Percentiles rank a stretch among this genome's conserved stretches.
These are phyloP conservation scores for Juglanconis sp. DNA, from an alignment of 2,329 filamentous ascomycete species.

Conservation along the genomic window DNA sequence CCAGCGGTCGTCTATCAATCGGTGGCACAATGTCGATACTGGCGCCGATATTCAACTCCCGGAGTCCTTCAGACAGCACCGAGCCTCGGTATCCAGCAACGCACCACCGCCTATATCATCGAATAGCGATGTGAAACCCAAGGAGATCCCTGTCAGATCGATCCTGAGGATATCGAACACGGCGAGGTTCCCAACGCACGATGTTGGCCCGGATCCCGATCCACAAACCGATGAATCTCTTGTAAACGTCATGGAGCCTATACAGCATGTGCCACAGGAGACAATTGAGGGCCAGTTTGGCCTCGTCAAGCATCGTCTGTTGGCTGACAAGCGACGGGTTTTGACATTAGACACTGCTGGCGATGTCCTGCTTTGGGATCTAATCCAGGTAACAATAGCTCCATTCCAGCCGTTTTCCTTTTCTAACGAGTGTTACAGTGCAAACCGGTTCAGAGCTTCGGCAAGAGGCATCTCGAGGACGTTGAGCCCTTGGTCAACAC, in stretches of 20 bases:
- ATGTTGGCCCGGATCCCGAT: slow-evolving; percentile 52
- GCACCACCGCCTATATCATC: slow-evolving; percentile 33
- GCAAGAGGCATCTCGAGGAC: slow-evolving; percentile 90
- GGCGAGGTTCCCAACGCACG: slow-evolving; percentile 66
- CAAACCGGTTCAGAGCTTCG: slow-evolving; percentile 83
- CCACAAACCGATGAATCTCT: slow-evolving; percentile 26
- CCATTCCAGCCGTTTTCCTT: neutral
- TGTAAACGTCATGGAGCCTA: slow-evolving; percentile 54
- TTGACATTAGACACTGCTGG: slow-evolving; percentile 92
- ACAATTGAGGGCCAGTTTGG: slow-evolving; percentile 95
- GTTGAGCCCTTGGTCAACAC: slow-evolving; percentile 86
- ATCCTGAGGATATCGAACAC: slow-evolving; percentile 83
- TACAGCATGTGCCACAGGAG: slow-evolving; percentile 68
- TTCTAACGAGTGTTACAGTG: slow-evolving; percentile 53
- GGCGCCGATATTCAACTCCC: slow-evolving; percentile 66
- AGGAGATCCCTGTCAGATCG: slow-evolving; percentile 72
- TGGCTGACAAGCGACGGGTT: slow-evolving; percentile 87
- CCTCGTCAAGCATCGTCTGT: slow-evolving; percentile 84
- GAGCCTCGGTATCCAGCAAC: slow-evolving; percentile 42
- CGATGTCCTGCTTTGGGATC: slow-evolving; percentile 92
- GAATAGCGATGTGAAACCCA: slow-evolving; percentile 40
- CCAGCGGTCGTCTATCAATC: slow-evolving; percentile 84
- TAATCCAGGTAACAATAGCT: slow-evolving; percentile 64
- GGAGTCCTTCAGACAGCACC: slow-evolving; percentile 48
- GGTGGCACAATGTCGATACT: slow-evolving; percentile 85